Evolutionary conservation across 1,284 basidiomycete species (phyloP), one percentile per base, ranked within the genome.

Genomic region (Cryptococcus jaspeensis): DNA sequence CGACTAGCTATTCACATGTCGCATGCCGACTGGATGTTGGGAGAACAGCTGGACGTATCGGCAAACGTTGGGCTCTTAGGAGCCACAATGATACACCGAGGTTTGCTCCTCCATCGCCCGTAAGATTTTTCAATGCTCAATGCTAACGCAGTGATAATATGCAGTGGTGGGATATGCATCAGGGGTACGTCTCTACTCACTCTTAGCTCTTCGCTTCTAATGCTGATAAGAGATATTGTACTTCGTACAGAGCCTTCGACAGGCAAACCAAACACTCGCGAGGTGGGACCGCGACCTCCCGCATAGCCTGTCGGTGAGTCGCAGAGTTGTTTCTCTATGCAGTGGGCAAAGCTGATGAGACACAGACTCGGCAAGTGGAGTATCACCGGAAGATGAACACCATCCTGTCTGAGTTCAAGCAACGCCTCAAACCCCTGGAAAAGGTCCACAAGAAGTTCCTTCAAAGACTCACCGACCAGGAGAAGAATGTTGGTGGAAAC

Each of bases 101-200:
- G 43, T 53, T 18, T 5, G 42, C 32, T 15, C 5, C 20, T n/a
- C n/a, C n/a, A n/a, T n/a, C n/a, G n/a, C n/a, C n/a, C n/a, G n/a
- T n/a, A n/a, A n/a, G n/a, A n/a, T n/a, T n/a, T n/a, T n/a, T n/a
- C n/a, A n/a, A n/a, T n/a, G n/a, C n/a, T n/a, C n/a, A n/a, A n/a
- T n/a, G n/a, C n/a, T n/a, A n/a, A n/a, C n/a, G n/a, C n/a, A n/a
- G n/a, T n/a, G n/a, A 22, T 12, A 44, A 16, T 16, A 3, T 16
- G 6, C 38, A 50, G 49, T 41, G 5, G 49, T 50, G 3, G 49
- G 49, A 3, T 50, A 50, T 41, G 49, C 49, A 16, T 50, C 49
- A 4, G 49, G 39, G 5, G n/a, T n/a, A n/a, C n/a, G n/a, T n/a
- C n/a, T n/a, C n/a, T n/a, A n/a, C n/a, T n/a, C n/a, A n/a, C n/a